phyloP scores from a whole-genome alignment of 1,284 basidiomycete species.

The Leccinum angustisporum region DNA sequence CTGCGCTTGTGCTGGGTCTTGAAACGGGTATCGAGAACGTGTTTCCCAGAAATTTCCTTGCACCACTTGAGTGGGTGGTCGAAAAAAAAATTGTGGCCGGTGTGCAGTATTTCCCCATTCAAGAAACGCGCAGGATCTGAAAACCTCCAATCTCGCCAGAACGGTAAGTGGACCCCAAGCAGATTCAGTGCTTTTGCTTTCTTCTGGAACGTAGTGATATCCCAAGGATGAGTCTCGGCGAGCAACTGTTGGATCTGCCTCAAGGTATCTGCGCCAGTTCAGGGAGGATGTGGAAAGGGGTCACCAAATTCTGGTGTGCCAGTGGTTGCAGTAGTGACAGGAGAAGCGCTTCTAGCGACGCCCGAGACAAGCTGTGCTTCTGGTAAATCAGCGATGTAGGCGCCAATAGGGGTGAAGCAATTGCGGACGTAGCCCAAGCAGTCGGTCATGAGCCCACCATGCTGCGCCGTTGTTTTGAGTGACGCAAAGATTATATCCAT shows the following conservation, averaged over 20 bases:
- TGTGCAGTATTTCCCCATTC: constrained; percentile 4
- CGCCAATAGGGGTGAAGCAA: constrained; percentile 4
- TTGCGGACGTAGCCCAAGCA: background rate
- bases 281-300: background rate
- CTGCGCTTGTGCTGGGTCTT: constrained; percentile 7
- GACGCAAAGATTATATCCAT: constrained; percentile 1
- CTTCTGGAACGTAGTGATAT: background rate
- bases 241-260: background rate
- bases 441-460: constrained; percentile 7
- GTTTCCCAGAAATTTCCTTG: background rate
- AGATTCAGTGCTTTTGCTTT: no score
- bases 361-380: constrained; percentile 6
- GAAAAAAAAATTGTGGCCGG: constrained; percentile 2
- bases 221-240: background rate
- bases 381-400: background rate
- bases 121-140: background rate
- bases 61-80: background rate
- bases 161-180: constrained; percentile 2
- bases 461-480: background rate
- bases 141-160: constrained; percentile 9
- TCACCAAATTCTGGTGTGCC: background rate
- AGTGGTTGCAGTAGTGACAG: background rate
- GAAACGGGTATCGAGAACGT: background rate
- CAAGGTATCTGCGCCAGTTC: background rate
- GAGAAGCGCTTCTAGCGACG: constrained; percentile 1